phyloP scores from a whole-genome alignment of 371 early-diverging fungal genomes.

The Syncephalastrum sp. region DNA sequence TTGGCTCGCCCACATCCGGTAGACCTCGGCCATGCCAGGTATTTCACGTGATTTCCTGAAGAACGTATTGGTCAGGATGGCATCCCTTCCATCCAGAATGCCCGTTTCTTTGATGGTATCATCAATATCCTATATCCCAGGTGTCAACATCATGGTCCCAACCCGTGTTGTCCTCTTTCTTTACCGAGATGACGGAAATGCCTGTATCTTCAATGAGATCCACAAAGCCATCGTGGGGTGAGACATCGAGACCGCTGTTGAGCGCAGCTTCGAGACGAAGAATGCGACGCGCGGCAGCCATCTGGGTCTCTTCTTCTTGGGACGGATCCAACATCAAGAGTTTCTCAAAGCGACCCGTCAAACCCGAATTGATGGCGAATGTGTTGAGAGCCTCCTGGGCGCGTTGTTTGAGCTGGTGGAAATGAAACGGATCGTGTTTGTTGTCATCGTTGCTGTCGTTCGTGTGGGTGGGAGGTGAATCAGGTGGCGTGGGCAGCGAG shows the following conservation, averaged over 20 bases:
- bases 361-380: constrained; percentile 27
- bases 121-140: constrained; percentile 46
- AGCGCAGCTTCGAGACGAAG: constrained; percentile 18
- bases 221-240: constrained; percentile 35
- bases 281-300: constrained; percentile 5
- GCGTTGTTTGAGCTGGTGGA: constrained; percentile 11
- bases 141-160: not conserved
- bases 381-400: constrained; percentile 25
- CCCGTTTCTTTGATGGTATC: constrained; percentile 66
- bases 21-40: constrained; percentile 42
- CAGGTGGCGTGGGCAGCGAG: not conserved
- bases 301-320: constrained; percentile 4
- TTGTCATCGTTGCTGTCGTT: not conserved
- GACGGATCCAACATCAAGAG: constrained; percentile 17
- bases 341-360: constrained; percentile 39
- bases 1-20: constrained; percentile 27
- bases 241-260: constrained; percentile 8
- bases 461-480: not conserved
- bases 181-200: constrained; percentile 54
- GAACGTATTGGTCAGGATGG: constrained; percentile 45
- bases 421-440: constrained; percentile 4
- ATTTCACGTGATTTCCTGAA: constrained; percentile 40
- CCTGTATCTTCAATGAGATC: constrained; percentile 53
- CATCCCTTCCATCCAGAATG: constrained; percentile 43
- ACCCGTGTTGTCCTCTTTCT: not conserved